phyloP scores from a whole-genome alignment of 768 basidiomycete species.

The Lyophyllum decastes region DNA sequence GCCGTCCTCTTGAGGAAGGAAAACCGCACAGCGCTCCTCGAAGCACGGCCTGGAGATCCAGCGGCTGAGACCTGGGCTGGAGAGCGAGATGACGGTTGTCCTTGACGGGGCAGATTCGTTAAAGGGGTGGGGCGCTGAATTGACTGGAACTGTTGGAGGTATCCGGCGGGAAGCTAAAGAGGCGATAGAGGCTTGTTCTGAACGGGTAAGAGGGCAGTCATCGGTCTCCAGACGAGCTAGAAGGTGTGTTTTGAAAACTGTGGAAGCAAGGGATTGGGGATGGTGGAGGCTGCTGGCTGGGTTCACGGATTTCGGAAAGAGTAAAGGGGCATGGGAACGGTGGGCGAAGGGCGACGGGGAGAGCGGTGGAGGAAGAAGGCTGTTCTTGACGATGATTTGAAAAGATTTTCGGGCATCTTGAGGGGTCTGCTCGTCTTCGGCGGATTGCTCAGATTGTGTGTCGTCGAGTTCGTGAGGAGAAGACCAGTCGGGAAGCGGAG shows the following conservation, averaged over 20 bases:
- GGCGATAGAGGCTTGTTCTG: slow-evolving; percentile 45
- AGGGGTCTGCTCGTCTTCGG: slow-evolving; percentile 1
- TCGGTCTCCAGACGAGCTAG: slow-evolving; percentile 42
- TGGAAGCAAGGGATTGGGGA: slow-evolving; percentile 41
- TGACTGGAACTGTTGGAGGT: slow-evolving; percentile 22
- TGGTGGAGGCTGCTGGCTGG: slow-evolving; percentile 33
- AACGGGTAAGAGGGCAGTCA: slow-evolving; percentile 30
- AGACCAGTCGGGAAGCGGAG: slow-evolving; percentile 28
- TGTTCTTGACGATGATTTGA: slow-evolving; percentile 45
- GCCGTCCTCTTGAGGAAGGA: slow-evolving; percentile 41
- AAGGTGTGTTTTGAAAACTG: slow-evolving; percentile 53
- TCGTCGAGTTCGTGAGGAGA: slow-evolving; percentile 20
- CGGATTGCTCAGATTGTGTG: slow-evolving; percentile 15
- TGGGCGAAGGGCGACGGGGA: slow-evolving; percentile 54
- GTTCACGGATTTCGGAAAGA: slow-evolving; percentile 62
- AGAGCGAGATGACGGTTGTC: slow-evolving; percentile 31
- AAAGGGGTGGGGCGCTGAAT: slow-evolving; percentile 25
- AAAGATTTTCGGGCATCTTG: slow-evolving; percentile 22
- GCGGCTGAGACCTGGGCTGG: slow-evolving; percentile 59
- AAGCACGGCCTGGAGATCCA: slow-evolving; percentile 78
- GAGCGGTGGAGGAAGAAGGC: slow-evolving; percentile 39
- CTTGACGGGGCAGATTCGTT: slow-evolving; percentile 37
- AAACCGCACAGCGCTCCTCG: slow-evolving; percentile 67
- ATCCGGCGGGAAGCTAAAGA: slow-evolving; percentile 39
- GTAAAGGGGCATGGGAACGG: slow-evolving; percentile 29